Percentiles rank a stretch among this genome's conserved stretches.
phyloP scores from a whole-genome alignment of 345 rosid genomes.

The Gossypioides kirkii region DNA sequence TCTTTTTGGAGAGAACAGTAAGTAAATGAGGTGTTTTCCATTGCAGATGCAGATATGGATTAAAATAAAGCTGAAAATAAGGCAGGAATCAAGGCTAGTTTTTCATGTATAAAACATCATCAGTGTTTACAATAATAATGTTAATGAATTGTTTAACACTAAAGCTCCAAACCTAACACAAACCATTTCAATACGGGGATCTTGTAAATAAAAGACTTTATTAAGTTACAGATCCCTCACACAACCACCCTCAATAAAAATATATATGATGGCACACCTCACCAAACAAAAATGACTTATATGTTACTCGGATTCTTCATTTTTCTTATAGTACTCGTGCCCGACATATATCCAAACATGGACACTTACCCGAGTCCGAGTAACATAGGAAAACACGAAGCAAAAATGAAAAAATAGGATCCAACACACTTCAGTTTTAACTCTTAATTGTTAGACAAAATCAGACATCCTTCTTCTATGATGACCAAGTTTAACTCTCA shows the following conservation, averaged over 20 bases:
- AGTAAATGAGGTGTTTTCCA: too few relatives aligned
- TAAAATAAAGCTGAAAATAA: neutral
- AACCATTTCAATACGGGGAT: conserved; percentile 6
- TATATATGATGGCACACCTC: conserved; percentile 3
- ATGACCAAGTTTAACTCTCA: conserved; percentile 40
- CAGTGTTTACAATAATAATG: neutral
- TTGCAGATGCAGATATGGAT: neutral
- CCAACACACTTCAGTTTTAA: neutral
- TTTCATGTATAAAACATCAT: conserved; percentile 6
- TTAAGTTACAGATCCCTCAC: neutral
- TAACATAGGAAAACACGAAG: neutral
- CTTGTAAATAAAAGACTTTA: conserved; percentile 1
- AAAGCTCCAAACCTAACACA: neutral
- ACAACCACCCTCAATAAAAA: conserved; percentile 4
- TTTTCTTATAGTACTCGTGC: neutral
- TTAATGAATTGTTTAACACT: conserved; percentile 3
- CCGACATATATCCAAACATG: neutral
- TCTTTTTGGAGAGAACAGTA: neutral
- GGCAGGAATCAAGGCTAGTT: neutral
- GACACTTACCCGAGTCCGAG: neutral
- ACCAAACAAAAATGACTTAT: neutral
- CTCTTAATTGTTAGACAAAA: conserved; percentile 31
- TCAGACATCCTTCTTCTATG: conserved; percentile 84
- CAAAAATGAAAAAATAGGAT: neutral
- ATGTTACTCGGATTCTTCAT: neutral